These are phyloP conservation scores for Limonium bicolor DNA, from an alignment of 148 eudicot species.

Conservation along the genomic window DNA sequence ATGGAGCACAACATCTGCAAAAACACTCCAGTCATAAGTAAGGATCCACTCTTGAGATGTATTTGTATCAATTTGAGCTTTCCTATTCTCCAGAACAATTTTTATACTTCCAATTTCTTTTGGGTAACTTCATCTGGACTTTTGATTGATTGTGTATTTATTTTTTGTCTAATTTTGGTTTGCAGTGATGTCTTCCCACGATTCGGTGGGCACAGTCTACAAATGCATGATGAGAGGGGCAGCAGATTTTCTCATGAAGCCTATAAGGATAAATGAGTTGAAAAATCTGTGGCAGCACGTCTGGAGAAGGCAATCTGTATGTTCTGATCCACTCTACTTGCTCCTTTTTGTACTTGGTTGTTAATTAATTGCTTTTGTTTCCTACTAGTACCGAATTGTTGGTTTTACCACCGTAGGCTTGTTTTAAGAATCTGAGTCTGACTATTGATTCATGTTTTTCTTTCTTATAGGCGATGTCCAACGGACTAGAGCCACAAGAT, in stretches of 20 bases:
- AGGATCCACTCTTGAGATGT: too few species aligned
- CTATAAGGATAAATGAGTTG: slow-evolving; percentile 78
- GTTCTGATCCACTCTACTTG: slow-evolving; percentile 7
- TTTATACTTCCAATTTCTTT: too few species aligned
- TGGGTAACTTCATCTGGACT: too few species aligned
- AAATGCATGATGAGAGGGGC: slow-evolving; percentile 96
- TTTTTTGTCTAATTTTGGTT: too few species aligned
- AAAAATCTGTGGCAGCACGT: slow-evolving; percentile 96
- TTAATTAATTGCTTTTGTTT: too few species aligned
- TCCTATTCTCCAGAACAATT: slow-evolving; percentile 34
- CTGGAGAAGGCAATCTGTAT: slow-evolving; percentile 88
- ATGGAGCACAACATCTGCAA: slow-evolving; percentile 82
- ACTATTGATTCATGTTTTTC: neutral
- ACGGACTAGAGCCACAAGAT: slow-evolving; percentile 25
- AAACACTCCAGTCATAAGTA: slow-evolving; percentile 94
- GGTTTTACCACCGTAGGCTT: too few species aligned
- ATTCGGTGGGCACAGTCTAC: slow-evolving; percentile 72
- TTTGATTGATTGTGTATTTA: too few species aligned
- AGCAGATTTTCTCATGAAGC: slow-evolving; percentile 86
- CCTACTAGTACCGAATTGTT: too few species aligned
- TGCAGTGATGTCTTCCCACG: slow-evolving; percentile 95
- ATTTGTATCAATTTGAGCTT: too few species aligned
- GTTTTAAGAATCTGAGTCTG: neutral
- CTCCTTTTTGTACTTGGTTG: neutral
- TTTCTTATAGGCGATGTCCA: neutral